phyloP scores from a whole-genome alignment of 345 rosid species.

The Sapria himalayana region DNA sequence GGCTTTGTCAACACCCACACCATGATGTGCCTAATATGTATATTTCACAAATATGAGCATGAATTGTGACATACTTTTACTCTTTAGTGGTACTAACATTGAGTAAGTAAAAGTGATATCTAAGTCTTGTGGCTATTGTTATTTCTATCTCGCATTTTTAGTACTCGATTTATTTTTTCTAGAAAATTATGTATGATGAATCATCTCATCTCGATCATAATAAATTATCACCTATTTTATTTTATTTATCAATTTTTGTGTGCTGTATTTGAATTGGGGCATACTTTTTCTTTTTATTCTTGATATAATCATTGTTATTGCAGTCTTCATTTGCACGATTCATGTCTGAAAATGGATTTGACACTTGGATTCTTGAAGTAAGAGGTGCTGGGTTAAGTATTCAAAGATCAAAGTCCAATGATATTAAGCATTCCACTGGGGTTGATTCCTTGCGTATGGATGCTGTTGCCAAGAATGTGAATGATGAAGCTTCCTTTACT shows the following conservation, averaged over 20 bases:
- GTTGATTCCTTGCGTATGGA: constrained; percentile 33
- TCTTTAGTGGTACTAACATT: neutral
- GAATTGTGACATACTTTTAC: neutral
- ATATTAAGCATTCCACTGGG: constrained; percentile 27
- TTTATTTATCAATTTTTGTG: neutral
- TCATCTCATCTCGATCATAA: too few relatives aligned
- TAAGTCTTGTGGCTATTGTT: too few relatives aligned
- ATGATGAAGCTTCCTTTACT: constrained; percentile 16
- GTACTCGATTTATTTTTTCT: neutral
- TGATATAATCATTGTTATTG: constrained; percentile 9
- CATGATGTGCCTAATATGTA: too few relatives aligned
- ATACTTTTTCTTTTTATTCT: neutral
- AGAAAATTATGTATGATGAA: too few relatives aligned
- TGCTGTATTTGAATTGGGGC: neutral
- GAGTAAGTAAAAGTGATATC: too few relatives aligned
- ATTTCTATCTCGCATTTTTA: too few relatives aligned
- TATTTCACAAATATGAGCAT: too few relatives aligned
- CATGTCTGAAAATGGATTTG: constrained; percentile 80
- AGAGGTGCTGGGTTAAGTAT: constrained; percentile 90
- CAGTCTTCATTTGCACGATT: constrained; percentile 80
- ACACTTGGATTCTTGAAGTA: constrained; percentile 91
- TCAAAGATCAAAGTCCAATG: constrained; percentile 33
- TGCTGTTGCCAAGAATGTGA: constrained; percentile 27
- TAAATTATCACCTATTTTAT: constrained; percentile 1
- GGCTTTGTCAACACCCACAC: too few relatives aligned